A percentile compares a stretch with the other conserved stretches of the same genome.
Conservation (phyloP, 306 rosid genomes). For the Cicer pinnatifidum region DNA sequence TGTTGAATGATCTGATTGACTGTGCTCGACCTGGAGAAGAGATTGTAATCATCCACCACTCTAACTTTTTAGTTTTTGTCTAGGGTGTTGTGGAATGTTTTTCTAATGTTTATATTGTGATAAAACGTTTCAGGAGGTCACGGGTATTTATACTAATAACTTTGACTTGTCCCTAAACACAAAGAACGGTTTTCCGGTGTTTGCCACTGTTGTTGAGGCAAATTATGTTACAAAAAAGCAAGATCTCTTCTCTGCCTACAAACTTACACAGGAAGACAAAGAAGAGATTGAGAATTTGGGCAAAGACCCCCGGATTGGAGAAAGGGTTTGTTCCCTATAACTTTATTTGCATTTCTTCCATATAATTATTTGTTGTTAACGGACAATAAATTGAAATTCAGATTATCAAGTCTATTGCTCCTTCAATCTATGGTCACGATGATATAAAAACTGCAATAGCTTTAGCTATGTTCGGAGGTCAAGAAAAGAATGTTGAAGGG, state of each 20-base stretch:
- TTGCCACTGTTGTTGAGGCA: conserved; percentile 98
- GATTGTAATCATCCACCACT: conserved; percentile 65
- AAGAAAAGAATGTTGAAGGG: conserved; percentile 90
- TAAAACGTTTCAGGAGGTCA: conserved; percentile 77
- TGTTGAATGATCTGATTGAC: conserved; percentile 93
- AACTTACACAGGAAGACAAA: conserved; percentile 92
- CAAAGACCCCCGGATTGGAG: conserved; percentile 95
- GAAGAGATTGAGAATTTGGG: conserved; percentile 80
- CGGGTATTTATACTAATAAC: conserved; percentile 92
- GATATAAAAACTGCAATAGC: conserved; percentile 96
- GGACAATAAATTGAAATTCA: conserved; percentile 48
- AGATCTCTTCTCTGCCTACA: conserved; percentile 94
- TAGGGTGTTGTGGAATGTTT: conserved; percentile 35
- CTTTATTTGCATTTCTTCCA: neutral
- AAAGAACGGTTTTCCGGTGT: conserved; percentile 97
- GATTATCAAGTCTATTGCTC: conserved; percentile 94
- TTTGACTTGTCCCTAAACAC: conserved; percentile 94
- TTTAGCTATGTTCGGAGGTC: conserved; percentile 98
- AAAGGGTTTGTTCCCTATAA: conserved; percentile 68
- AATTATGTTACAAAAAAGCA: conserved; percentile 89
- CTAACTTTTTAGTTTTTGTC: conserved; percentile 35
- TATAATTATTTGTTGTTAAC: conserved; percentile 27
- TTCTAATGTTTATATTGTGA: conserved; percentile 37
- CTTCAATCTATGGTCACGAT: conserved; percentile 95
- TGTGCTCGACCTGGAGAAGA: conserved; percentile 99